phyloP scores from a whole-genome alignment of 2,329 filamentous ascomycete species.

The Verticillium zaregamsianum region DNA sequence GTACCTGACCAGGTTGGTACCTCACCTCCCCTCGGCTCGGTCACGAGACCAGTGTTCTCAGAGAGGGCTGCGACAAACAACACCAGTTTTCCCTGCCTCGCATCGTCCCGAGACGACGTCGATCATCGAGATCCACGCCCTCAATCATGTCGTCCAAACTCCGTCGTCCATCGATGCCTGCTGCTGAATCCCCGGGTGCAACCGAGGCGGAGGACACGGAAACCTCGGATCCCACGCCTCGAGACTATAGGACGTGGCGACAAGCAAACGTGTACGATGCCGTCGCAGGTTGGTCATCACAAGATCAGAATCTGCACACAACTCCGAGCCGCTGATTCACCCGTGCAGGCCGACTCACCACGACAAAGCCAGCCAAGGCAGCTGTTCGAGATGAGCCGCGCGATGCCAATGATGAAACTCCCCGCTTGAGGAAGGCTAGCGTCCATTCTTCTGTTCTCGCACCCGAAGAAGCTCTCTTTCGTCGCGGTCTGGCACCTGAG shows the following conservation, averaged over 20 bases:
- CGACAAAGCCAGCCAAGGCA: constrained; percentile 1
- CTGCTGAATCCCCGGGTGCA: too few relatives aligned
- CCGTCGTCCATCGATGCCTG: background rate
- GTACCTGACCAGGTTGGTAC: too few relatives aligned
- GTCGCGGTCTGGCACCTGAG: constrained; percentile 56
- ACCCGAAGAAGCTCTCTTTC: constrained; percentile 70
- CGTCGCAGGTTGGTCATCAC: constrained; percentile 53
- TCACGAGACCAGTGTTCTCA: too few relatives aligned
- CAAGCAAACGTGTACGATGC: constrained; percentile 65
- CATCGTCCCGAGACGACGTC: too few relatives aligned
- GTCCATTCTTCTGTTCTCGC: constrained; percentile 39
- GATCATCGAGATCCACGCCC: background rate
- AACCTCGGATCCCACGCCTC: constrained; percentile 2
- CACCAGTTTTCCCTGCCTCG: too few relatives aligned
- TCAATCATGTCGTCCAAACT: background rate
- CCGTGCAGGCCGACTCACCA: constrained; percentile 8
- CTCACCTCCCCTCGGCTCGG: too few relatives aligned
- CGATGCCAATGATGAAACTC: background rate
- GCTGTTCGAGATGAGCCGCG: background rate
- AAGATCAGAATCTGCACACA: background rate
- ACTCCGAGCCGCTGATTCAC: background rate
- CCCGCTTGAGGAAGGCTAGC: constrained; percentile 15
- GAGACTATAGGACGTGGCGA: constrained; percentile 21
- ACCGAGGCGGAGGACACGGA: background rate
- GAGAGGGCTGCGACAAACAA: too few relatives aligned